A percentile compares a stretch with the other conserved stretches of the same genome.
These are phyloP conservation scores for Termitomyces sp. DNA, from an alignment of 768 basidiomycete species.

Conservation along the genomic window DNA sequence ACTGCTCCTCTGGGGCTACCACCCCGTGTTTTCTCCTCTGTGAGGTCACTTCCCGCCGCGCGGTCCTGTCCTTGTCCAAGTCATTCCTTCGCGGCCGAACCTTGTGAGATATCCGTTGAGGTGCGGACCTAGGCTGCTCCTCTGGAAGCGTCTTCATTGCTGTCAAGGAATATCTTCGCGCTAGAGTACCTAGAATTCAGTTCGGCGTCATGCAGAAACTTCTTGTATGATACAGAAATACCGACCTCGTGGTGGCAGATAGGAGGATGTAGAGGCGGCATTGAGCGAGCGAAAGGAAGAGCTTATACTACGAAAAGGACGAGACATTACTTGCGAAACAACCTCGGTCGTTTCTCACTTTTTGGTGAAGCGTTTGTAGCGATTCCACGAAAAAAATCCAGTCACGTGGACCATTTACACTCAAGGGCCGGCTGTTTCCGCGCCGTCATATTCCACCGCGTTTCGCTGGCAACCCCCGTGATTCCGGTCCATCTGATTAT, in stretches of 20 bases:
- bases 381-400: background rate
- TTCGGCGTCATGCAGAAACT: constrained; percentile 6
- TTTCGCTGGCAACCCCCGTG: constrained; percentile 5
- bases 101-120: constrained; percentile 10
- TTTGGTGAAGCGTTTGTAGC: background rate
- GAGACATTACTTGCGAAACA: constrained; percentile 20
- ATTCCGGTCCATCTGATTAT: constrained; percentile 13
- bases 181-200: constrained; percentile 10
- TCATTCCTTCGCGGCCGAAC: background rate
- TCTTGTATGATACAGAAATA: constrained; percentile 3
- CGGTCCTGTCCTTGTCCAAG: background rate
- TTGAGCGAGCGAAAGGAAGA: constrained; percentile 19
- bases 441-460: constrained; percentile 13
- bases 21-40: background rate
- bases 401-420: background rate
- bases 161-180: constrained; percentile 21
- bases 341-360: constrained; percentile 6
- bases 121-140: constrained; percentile 7
- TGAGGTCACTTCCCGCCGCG: background rate
- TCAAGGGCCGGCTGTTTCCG: constrained; percentile 1
- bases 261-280: constrained; percentile 4
- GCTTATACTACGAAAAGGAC: constrained; percentile 21
- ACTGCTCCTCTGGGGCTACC: background rate
- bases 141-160: constrained; percentile 22
- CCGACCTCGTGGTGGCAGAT: constrained; percentile 15